Base-by-base conservation (phyloP, 768 basidiomycete species). In the Mrakia frigida region DNA sequence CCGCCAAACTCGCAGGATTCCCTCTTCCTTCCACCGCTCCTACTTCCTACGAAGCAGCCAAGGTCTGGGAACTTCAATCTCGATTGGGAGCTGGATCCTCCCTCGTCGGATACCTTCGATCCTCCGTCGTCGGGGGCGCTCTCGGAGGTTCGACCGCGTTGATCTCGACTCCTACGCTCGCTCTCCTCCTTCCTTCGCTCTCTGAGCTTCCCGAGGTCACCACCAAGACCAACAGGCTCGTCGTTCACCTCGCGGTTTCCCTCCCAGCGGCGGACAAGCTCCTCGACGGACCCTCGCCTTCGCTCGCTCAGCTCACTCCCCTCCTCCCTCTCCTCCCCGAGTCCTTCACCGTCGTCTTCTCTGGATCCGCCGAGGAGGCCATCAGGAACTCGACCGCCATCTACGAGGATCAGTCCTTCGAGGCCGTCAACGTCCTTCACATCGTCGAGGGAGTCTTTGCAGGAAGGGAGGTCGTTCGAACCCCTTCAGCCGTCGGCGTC, bases 381-480 rank as follows among this genome's bases (percentile, higher is more conserved):
- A 87, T 90, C 67, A 91, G 93, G 80, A 88, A 93, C 74, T 88
- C 94, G 3, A 81, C 88, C 37, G 86, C 93, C 68, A 86, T 93
- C n/a, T 94, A 94, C 85, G 86, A 86, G 76, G 83, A 91, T 70
- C 86, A 86, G 23, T 82, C 84, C 28, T 87, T 85, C 59, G 92
- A 31, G 28, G 74, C 67, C 31, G 69, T 33, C 53, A 75, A 96
- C 83, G 89, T 92, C 75, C 87, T 94, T 74, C 94, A 98, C 82
- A 85, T 98, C 59, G 94, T 98, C 81, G 94, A 98, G 83, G 92
- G 96, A 80, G 87, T 92, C 81, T 88, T 89, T 78, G 86, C 89
- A 43, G 86, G 90, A 46, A 90, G 96, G 35, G 94, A 98, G 84
- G 84, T 88, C 46, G 81, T 86, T 46, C 83, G 89, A 52, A 80